A percentile compares a stretch with the other conserved stretches of the same genome.
phyloP scores from a whole-genome alignment of 2,329 filamentous ascomycete genomes.

The Colletotrichum somersetense region DNA sequence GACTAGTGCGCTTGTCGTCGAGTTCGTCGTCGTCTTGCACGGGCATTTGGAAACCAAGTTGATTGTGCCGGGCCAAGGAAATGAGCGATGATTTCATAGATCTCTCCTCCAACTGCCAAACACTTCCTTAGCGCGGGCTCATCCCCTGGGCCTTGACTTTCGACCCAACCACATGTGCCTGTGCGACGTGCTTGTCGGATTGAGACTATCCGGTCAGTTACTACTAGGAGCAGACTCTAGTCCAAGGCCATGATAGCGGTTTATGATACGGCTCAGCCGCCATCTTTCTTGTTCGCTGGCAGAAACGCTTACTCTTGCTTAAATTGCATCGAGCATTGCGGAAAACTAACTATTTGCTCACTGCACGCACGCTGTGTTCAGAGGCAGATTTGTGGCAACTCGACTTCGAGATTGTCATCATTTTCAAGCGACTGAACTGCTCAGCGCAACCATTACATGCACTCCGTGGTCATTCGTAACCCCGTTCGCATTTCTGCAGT shows the following conservation, averaged over 20 bases:
- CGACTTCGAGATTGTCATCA: not conserved
- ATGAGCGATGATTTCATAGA: constrained; percentile 39
- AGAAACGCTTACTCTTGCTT: not conserved
- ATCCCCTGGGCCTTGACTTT: not conserved
- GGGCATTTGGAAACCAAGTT: constrained; percentile 9
- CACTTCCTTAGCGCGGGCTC: constrained; percentile 6
- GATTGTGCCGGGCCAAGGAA: constrained; percentile 13
- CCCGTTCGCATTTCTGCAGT: not conserved
- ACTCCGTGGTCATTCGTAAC: not conserved
- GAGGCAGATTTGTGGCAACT: not conserved
- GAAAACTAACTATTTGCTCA: not conserved
- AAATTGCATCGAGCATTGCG: not conserved
- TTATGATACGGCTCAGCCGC: not conserved
- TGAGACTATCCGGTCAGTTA: constrained; percentile 7
- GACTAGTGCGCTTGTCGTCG: constrained; percentile 6
- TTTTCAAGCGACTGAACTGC: not conserved
- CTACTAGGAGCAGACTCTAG: constrained; percentile 1
- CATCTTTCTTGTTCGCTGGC: not conserved
- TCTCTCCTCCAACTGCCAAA: constrained; percentile 3
- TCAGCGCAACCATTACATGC: not conserved
- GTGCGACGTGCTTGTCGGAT: not conserved
- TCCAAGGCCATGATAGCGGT: not conserved
- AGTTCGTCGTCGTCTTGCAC: constrained; percentile 8
- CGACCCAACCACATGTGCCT: not conserved
- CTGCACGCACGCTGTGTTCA: not conserved